These are phyloP conservation scores for Hypsizygus marmoreus DNA, from an alignment of 768 basidiomycete species.

Conservation along the genomic window DNA sequence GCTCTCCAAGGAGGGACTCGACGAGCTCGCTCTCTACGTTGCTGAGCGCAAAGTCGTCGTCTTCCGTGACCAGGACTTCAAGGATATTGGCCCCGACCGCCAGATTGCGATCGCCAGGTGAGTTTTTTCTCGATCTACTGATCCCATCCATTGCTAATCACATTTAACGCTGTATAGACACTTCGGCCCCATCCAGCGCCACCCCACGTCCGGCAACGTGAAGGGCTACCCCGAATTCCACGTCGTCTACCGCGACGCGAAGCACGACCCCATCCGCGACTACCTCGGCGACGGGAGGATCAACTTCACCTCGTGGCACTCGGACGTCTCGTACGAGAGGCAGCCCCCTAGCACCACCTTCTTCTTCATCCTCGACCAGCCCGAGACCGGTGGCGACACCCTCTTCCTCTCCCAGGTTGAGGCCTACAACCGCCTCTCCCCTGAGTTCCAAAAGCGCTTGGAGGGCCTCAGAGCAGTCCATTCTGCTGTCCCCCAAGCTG, in stretches of 20 bases:
- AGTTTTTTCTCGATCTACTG: neutral
- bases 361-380: slow-evolving; percentile 56
- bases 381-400: slow-evolving; percentile 51
- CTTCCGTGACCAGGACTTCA: slow-evolving; percentile 65
- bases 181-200: slow-evolving; percentile 48
- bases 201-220: slow-evolving; percentile 52
- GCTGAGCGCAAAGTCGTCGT: slow-evolving; percentile 56
- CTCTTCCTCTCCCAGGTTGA: slow-evolving; percentile 59
- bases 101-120: slow-evolving; percentile 55
- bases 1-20: slow-evolving; percentile 50
- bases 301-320: slow-evolving; percentile 52
- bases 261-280: slow-evolving; percentile 44
- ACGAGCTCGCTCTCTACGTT: slow-evolving; percentile 53
- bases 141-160: neutral
- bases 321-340: slow-evolving; percentile 59
- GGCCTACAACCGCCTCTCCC: slow-evolving; percentile 60
- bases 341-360: slow-evolving; percentile 58
- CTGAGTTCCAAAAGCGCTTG: slow-evolving; percentile 56
- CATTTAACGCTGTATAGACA: slow-evolving; percentile 27
- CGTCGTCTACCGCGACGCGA: slow-evolving; percentile 55
- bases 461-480: slow-evolving; percentile 61
- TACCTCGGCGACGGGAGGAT: slow-evolving; percentile 44
- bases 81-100: slow-evolving; percentile 51
- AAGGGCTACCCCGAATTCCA: slow-evolving; percentile 62
- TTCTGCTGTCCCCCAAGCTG: slow-evolving; percentile 53